Base-by-base conservation (phyloP, 2,329 filamentous ascomycete genomes). In the Fusarium dimerum region DNA sequence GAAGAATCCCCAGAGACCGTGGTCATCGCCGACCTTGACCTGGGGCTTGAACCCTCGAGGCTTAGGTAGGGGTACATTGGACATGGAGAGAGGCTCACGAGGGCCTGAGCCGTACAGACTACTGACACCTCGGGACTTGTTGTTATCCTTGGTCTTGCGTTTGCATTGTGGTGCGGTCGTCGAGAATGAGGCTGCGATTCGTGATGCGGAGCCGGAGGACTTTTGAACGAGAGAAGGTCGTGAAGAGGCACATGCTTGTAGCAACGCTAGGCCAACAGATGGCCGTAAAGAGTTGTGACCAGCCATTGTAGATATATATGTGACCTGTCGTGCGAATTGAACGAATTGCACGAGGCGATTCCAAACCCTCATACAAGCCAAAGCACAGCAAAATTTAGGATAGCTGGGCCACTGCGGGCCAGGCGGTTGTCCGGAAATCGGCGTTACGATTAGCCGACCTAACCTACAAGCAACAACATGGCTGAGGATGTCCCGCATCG, bases 1-100 rank as follows among this genome's bases (percentile, higher is more conserved):
- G 74, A 99, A 97, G 76, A 99, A 99, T 1, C 84, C 87, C 88
- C 90, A 97, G 11, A 99, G 85, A 30, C 92, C 93, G 73, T 99
- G 94, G 60, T 92, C 75, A 29, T 84, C 79, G 68, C 91, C 87
- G 40, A 80, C 81, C 57, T 82, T 70, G 32, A 88, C 70, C 43
- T 77, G 70, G 48, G 83, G 82, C 66, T 84, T 79, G 55, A 79
- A 79, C 50, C 87, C 78, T 54, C 68, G 68, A 7, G 94, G 92
- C 66, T 82, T 80, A 1, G 93, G 93, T 50, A 96, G 76, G 46
- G 85, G 78, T 42, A 86, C 81, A 65, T 87, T 83, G 40, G 84
- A 86, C 54, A 94, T 86, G 16, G 87, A 89, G 49, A 95, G 77
- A n/a, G 81, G 84, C 68, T 88, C 85, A 47, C 86, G 83, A 6